phyloP scores from a whole-genome alignment of 345 rosid genomes.

The Barbarea vulgaris region DNA sequence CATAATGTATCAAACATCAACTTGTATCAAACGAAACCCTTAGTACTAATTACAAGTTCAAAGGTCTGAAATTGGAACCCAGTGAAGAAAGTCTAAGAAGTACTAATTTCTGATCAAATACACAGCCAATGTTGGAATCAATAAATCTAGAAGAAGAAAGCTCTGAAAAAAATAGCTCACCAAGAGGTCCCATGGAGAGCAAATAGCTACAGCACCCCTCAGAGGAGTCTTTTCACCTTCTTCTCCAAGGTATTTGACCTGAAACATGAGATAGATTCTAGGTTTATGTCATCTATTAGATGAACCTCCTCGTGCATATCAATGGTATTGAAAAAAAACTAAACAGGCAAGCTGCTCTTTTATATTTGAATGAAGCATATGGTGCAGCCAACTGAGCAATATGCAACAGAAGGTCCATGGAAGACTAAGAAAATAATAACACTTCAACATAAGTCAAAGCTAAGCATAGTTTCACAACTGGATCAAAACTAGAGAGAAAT shows the following conservation, averaged over 20 bases:
- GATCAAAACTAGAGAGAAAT: slow-evolving; percentile 13
- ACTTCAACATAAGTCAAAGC: background rate
- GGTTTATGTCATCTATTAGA: background rate
- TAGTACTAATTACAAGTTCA: too few relatives aligned
- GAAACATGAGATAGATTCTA: slow-evolving; percentile 18
- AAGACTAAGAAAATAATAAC: slow-evolving; percentile 1
- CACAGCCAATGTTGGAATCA: too few relatives aligned
- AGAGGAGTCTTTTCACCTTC: slow-evolving; percentile 68
- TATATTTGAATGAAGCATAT: background rate
- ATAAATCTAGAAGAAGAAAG: too few relatives aligned
- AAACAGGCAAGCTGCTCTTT: background rate
- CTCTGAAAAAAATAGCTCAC: slow-evolving; percentile 61
- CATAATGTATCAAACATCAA: background rate
- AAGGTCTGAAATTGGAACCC: background rate
- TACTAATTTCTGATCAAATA: too few relatives aligned
- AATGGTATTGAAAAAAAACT: background rate
- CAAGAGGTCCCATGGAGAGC: slow-evolving; percentile 96
- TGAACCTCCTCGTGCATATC: background rate
- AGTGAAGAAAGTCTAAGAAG: background rate
- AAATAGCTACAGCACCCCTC: slow-evolving; percentile 82
- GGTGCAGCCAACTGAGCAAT: background rate
- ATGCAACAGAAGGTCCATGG: background rate
- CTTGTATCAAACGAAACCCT: slow-evolving; percentile 10
- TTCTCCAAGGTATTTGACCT: slow-evolving; percentile 98
- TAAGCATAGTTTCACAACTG: background rate